phyloP scores from a whole-genome alignment of 2,329 filamentous ascomycete species.

The Stemphylium beticola region DNA sequence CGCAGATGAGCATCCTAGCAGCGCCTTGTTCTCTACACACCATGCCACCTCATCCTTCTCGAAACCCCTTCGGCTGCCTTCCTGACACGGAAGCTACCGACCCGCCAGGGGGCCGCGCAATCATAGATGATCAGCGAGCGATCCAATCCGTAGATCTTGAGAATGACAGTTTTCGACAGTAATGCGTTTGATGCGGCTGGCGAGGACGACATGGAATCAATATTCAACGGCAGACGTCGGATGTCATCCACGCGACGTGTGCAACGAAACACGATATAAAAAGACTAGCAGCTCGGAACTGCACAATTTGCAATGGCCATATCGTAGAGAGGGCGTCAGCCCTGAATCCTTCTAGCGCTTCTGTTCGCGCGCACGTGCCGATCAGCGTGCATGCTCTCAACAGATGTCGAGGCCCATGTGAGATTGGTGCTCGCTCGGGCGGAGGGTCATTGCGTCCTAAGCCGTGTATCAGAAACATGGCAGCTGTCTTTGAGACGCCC shows the following conservation, averaged over 20 bases:
- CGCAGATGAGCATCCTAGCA: constrained; percentile 8
- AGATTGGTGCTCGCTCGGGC: constrained; percentile 23
- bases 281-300: constrained; percentile 1
- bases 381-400: constrained; percentile 23
- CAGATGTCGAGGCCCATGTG: constrained; percentile 20
- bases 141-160: constrained; percentile 26
- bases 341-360: too few relatives aligned
- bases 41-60: constrained; percentile 7
- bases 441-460: constrained; percentile 13
- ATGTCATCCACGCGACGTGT: constrained; percentile 22
- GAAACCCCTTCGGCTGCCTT: constrained; percentile 28
- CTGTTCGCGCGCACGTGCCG: constrained; percentile 23
- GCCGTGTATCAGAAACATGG: constrained; percentile 20
- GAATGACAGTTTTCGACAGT: not conserved
- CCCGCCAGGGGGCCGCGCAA: constrained; percentile 32
- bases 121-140: constrained; percentile 26
- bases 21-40: not conserved
- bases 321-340: too few relatives aligned
- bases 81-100: constrained; percentile 34
- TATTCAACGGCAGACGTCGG: constrained; percentile 20
- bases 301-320: constrained; percentile 5
- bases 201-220: constrained; percentile 29
- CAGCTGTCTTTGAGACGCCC: constrained; percentile 20
- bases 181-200: constrained; percentile 2
- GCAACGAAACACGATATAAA: constrained; percentile 19